A percentile compares a stretch with the other conserved stretches of the same genome.
Evolutionary conservation across 768 basidiomycete genomes (phyloP).

Genomic region (Hericium erinaceus): DNA sequence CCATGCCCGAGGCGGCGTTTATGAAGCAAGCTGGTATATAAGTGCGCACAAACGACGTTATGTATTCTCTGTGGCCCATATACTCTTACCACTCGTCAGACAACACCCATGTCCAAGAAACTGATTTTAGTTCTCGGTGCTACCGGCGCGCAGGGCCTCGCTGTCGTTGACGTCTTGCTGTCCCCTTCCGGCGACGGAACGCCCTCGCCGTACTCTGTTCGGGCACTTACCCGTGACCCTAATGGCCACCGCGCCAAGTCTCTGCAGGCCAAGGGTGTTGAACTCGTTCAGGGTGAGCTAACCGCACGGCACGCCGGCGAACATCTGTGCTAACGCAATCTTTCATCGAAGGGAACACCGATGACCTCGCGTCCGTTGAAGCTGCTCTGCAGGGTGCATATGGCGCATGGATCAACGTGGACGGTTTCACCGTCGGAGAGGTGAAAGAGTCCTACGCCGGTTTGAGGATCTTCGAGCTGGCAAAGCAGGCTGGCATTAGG

Average conservation of each 20-base stretch:
- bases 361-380: conserved; percentile 20
- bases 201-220: conserved; percentile 30
- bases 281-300: background rate
- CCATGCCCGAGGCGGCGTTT: no score
- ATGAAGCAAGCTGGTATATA: no score
- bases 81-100: no score
- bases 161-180: conserved; percentile 27
- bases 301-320: background rate
- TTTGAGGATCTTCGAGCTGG: conserved; percentile 31
- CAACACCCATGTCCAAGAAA: conserved; percentile 11
- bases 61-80: no score
- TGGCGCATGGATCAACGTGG: conserved; percentile 30
- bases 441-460: conserved; percentile 31
- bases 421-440: conserved; percentile 30
- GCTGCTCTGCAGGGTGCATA: conserved; percentile 23
- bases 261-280: conserved; percentile 21
- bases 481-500: conserved; percentile 23
- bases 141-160: conserved; percentile 33
- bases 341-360: conserved; percentile 20
- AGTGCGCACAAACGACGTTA: no score
- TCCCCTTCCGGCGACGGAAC: conserved; percentile 22
- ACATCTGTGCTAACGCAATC: background rate
- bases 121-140: conserved; percentile 33
- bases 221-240: conserved; percentile 29
- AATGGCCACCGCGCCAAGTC: conserved; percentile 23